Base-by-base conservation (phyloP, 305 asterid species). In the Vinca major region DNA sequence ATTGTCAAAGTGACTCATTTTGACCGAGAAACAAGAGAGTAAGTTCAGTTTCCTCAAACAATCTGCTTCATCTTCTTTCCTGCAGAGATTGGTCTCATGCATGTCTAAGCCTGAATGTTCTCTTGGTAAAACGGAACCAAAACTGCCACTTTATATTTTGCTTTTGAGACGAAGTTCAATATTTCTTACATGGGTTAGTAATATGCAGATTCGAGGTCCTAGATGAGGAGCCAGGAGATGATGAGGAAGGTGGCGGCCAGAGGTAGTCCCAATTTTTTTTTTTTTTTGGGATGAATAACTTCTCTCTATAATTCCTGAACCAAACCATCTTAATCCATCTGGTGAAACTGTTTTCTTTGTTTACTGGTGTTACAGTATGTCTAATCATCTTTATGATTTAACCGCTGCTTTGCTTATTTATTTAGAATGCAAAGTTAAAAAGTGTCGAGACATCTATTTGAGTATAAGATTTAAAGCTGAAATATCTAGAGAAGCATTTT, bases 221-320 rank as follows among this genome's bases (percentile, higher is more conserved):
- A 72, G 99, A 93, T 54, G 99, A 93, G 80, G 97, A 93, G 68
- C 99, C 97, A 6, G 96, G 96, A 49, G 99, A 93, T 64, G 97
- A 93, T 41, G 99, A 93, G 85, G 99, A 93, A 75, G 85, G 95
- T 76, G 85, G 88, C 20, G 96, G 86, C 67, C 99, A 88, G 78
- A 91, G 91, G 99, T 89, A 73, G 69, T 52, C 45, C 33, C 10
- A 43, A 66, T 66, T 1, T 26, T 26, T 26, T 26, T 26, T 26
- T 26, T 0, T 26, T 26, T 26, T 26, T 26, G 33, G 33, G 33
- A 26, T 26, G 33, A 26, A 26, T 26, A 26, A 26, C 0, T 26
- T 1, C 33, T 0, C 0, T 26, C 16, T 66, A 66, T 66, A 50
- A 26, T 33, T 33, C 33, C 17, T 67, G 65, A 56, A 16, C 57